Conservation (phyloP, 2,329 filamentous ascomycete genomes). For the Beauveria australis region DNA sequence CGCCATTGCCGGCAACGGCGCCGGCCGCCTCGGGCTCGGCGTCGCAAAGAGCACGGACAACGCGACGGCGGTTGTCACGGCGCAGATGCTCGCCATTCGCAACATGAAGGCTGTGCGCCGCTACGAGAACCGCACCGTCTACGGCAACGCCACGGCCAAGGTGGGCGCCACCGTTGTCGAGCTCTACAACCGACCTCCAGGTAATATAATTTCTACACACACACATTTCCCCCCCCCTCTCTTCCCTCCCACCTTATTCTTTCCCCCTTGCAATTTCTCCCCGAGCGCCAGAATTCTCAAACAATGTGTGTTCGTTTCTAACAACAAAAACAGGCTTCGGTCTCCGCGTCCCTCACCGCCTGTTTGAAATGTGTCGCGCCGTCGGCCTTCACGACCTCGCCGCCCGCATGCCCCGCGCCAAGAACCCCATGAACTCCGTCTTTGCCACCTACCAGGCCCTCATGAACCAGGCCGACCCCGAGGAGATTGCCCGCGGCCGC, state of each 20-base stretch:
- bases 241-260: background rate
- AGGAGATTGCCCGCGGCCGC: slow-evolving; percentile 79
- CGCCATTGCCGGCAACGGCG: slow-evolving; percentile 75
- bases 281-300: no score
- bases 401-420: slow-evolving; percentile 71
- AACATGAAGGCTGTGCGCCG: slow-evolving; percentile 89
- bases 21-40: slow-evolving; percentile 80
- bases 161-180: slow-evolving; percentile 80
- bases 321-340: slow-evolving; percentile 63
- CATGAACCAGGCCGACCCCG: slow-evolving; percentile 73
- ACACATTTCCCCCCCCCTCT: background rate
- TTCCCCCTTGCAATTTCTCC: no score
- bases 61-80: slow-evolving; percentile 60
- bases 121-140: slow-evolving; percentile 90
- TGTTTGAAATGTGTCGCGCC: slow-evolving; percentile 88
- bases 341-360: slow-evolving; percentile 79
- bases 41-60: slow-evolving; percentile 79
- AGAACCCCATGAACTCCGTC: slow-evolving; percentile 97
- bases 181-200: slow-evolving; percentile 75
- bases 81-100: slow-evolving; percentile 71
- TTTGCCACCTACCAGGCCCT: slow-evolving; percentile 84
- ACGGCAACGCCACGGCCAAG: slow-evolving; percentile 74
- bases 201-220: slow-evolving; percentile 45
- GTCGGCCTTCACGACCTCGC: slow-evolving; percentile 83
- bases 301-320: background rate